These are phyloP conservation scores for Macadamia integrifolia DNA, from an alignment of 164 flowering plant genomes.

Conservation along the genomic window DNA sequence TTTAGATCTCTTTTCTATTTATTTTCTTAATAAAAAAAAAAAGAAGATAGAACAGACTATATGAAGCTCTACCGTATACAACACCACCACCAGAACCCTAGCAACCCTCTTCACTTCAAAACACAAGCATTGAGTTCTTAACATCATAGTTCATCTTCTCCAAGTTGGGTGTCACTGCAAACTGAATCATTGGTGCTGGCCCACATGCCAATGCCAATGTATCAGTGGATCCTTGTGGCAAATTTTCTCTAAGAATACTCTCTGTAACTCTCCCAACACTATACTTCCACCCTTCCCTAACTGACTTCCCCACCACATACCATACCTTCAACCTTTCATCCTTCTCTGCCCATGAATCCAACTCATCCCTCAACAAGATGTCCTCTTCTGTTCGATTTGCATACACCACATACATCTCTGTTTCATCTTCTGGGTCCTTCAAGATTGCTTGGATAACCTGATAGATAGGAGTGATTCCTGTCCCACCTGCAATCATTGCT, in stretches of 20 bases:
- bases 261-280: slow-evolving; percentile 70
- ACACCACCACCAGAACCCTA: too few species aligned
- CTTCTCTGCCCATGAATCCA: slow-evolving; percentile 71
- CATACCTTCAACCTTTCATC: slow-evolving; percentile 63
- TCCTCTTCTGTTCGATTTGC: slow-evolving; percentile 93
- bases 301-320: slow-evolving; percentile 62
- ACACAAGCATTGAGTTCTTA: slow-evolving; percentile 57
- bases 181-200: slow-evolving; percentile 90
- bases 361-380: slow-evolving; percentile 67
- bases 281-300: slow-evolving; percentile 73
- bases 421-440: slow-evolving; percentile 76
- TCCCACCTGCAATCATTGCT: slow-evolving; percentile 93
- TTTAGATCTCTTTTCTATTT: too few species aligned
- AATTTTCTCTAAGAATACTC: slow-evolving; percentile 52
- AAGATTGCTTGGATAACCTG: slow-evolving; percentile 82
- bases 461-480: slow-evolving; percentile 92
- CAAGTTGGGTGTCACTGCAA: slow-evolving; percentile 79
- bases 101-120: slow-evolving; percentile 21
- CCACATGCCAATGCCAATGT: slow-evolving; percentile 78
- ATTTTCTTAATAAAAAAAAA: too few species aligned
- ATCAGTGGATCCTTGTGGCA: slow-evolving; percentile 48
- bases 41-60: too few species aligned
- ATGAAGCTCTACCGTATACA: too few species aligned
- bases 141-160: slow-evolving; percentile 85
- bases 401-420: slow-evolving; percentile 85